Evolutionary conservation across 331 rosid genomes (phyloP).

Genomic region (Malus hybrid): DNA sequence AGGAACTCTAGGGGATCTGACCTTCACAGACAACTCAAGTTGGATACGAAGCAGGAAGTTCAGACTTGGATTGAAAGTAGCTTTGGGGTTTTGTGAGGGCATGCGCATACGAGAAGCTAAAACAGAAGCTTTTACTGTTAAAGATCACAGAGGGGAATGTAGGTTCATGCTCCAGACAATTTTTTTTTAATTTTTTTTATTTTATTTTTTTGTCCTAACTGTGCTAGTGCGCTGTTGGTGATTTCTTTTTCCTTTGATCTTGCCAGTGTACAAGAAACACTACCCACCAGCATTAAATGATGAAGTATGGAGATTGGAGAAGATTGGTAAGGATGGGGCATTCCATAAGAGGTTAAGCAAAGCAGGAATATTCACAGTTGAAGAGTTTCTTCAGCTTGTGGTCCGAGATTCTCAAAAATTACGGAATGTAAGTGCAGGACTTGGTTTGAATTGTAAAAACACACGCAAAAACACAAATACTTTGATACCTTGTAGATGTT

Average conservation of each 20-base stretch:
- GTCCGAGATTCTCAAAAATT: constrained; percentile 65
- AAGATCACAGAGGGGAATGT: constrained; percentile 99
- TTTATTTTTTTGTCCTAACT: not conserved
- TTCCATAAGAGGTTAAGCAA: constrained; percentile 76
- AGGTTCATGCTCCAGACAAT: constrained; percentile 21
- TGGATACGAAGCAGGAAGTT: constrained; percentile 83
- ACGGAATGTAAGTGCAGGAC: constrained; percentile 56
- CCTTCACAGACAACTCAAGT: constrained; percentile 84
- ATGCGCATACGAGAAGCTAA: constrained; percentile 71
- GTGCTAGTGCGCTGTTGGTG: not conserved
- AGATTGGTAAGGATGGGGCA: constrained; percentile 97
- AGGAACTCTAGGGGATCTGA: constrained; percentile 73
- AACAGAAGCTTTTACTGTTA: constrained; percentile 83
- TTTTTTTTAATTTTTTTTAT: not conserved
- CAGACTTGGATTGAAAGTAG: constrained; percentile 74
- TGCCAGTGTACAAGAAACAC: constrained; percentile 93
- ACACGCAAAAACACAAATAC: not conserved
- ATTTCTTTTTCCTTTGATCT: constrained; percentile 11
- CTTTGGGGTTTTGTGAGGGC: constrained; percentile 66
- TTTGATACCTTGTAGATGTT: constrained; percentile 9
- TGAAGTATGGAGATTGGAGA: constrained; percentile 96
- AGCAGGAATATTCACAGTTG: constrained; percentile 46
- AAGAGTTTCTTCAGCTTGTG: constrained; percentile 82
- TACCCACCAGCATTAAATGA: constrained; percentile 89
- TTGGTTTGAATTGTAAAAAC: constrained; percentile 3